These are phyloP conservation scores for Zizania latifolia DNA, from an alignment of 176 grass and related monocot genomes.

Conservation along the genomic window DNA sequence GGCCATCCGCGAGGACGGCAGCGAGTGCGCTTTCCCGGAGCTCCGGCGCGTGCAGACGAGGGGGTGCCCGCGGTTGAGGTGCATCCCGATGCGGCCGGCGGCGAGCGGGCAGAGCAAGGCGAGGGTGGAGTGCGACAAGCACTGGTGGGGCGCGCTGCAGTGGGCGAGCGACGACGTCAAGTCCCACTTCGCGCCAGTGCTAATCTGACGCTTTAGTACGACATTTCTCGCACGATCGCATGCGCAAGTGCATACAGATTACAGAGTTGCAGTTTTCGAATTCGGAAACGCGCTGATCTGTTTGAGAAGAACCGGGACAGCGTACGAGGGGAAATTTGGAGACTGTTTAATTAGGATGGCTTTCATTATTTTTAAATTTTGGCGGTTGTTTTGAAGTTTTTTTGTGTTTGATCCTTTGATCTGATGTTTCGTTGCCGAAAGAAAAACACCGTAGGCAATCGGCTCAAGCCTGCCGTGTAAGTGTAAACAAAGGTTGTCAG, in stretches of 20 bases:
- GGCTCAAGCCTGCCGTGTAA: no score
- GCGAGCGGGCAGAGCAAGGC: constrained; percentile 30
- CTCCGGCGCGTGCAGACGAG: constrained; percentile 42
- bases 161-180: constrained; percentile 45
- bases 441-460: no score
- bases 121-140: constrained; percentile 51
- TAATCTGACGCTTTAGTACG: constrained; percentile 3
- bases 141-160: constrained; percentile 43
- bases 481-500: no score
- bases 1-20: constrained; percentile 20
- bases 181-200: constrained; percentile 36
- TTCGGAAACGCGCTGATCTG: neutral
- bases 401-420: no score
- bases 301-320: neutral
- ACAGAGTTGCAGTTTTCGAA: neutral
- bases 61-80: constrained; percentile 40
- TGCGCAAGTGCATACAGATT: neutral
- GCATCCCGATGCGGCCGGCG: constrained; percentile 38
- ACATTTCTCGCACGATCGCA: neutral
- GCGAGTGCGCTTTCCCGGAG: constrained; percentile 40
- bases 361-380: neutral
- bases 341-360: neutral
- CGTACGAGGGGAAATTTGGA: neutral
- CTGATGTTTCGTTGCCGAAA: neutral
- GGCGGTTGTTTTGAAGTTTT: no score